Conservation (phyloP, 805 yeast species). For the Nakazawaea peltata region DNA sequence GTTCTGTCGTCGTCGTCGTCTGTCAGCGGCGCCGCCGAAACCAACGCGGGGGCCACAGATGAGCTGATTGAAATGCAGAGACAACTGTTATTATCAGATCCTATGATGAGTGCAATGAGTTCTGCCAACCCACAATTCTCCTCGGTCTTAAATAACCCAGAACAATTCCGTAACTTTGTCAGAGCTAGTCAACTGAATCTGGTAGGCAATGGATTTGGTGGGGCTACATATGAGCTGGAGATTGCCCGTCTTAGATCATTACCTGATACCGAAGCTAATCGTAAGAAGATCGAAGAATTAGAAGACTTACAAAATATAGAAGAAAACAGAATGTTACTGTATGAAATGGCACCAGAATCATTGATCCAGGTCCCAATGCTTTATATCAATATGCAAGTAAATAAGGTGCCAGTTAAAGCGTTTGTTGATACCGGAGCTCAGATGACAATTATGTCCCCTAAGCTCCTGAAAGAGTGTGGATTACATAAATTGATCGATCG, state of each 20-base stretch:
- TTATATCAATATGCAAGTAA: constrained; percentile 68
- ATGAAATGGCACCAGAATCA: constrained; percentile 84
- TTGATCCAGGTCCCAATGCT: constrained; percentile 81
- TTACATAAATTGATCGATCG: constrained; percentile 68
- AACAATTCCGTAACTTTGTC: constrained; percentile 22
- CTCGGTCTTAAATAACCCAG: constrained; percentile 14
- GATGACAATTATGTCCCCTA: constrained; percentile 72
- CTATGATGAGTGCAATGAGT: constrained; percentile 14
- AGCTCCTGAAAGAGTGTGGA: constrained; percentile 66
- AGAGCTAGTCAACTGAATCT: constrained; percentile 5
- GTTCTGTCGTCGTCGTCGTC: no score
- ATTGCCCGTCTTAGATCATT: constrained; percentile 8
- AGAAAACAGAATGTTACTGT: constrained; percentile 71
- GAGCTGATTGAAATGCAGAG: constrained; percentile 40
- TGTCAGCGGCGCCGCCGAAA: neutral
- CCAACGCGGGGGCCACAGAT: constrained; percentile 11
- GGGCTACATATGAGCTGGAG: constrained; percentile 1
- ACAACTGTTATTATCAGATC: constrained; percentile 37
- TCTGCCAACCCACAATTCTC: constrained; percentile 16
- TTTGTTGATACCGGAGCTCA: constrained; percentile 98
- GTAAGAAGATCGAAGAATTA: constrained; percentile 54
- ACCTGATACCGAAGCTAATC: constrained; percentile 67
- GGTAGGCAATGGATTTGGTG: neutral
- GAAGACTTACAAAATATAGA: constrained; percentile 68
- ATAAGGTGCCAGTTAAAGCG: constrained; percentile 78